Evolutionary conservation across 1,139 yeast genomes (phyloP).

Genomic region (Candida pseudocylindracea): DNA sequence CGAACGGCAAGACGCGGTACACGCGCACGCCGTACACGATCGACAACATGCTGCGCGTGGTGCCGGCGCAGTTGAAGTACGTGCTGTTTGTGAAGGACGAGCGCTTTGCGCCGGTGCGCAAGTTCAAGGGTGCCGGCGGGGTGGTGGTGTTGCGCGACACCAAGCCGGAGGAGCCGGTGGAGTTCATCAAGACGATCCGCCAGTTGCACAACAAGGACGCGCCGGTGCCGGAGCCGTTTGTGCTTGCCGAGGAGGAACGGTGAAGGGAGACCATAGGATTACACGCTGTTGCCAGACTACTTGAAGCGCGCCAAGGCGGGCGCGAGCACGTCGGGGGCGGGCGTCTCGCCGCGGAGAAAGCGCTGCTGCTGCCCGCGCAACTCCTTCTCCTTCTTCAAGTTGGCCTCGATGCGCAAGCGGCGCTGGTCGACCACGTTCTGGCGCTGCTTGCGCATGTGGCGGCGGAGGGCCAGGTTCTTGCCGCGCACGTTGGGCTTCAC

Average conservation of each 20-base stretch:
- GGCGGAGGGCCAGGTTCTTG: constrained; percentile 68
- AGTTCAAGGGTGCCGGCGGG: constrained; percentile 60
- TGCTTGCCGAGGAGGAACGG: constrained; percentile 25
- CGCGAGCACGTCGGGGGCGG: no score
- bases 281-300: no score
- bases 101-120: constrained; percentile 69
- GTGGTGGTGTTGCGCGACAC: constrained; percentile 61
- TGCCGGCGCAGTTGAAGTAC: constrained; percentile 79
- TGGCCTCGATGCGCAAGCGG: constrained; percentile 8
- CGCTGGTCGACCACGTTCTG: constrained; percentile 46
- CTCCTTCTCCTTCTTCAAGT: no score
- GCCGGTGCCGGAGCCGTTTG: constrained; percentile 78
- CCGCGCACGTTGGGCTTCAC: constrained; percentile 74
- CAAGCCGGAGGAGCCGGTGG: constrained; percentile 40
- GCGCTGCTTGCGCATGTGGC: constrained; percentile 53
- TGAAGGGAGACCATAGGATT: no score
- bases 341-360: no score
- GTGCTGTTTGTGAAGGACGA: constrained; percentile 57
- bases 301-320: no score
- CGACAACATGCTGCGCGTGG: constrained; percentile 64
- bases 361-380: no score
- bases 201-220: constrained; percentile 70
- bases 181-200: constrained; percentile 65
- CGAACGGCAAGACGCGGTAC: constrained; percentile 14
- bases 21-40: constrained; percentile 43